Base-by-base conservation (phyloP, 192 early-diverging fungal species). In the Coemansia guatemalensis region DNA sequence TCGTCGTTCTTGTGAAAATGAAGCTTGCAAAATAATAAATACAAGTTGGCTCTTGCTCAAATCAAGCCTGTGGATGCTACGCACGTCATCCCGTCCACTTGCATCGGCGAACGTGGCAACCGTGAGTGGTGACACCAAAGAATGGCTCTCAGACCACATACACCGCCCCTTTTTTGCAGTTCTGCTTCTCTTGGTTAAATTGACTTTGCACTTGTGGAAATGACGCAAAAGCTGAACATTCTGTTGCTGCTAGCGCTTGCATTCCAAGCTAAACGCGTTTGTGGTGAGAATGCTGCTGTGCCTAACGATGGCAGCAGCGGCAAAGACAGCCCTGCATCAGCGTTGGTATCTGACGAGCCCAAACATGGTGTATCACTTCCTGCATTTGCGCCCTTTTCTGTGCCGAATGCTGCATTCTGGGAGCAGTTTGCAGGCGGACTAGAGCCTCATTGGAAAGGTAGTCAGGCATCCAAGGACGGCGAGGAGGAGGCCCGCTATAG, bases 401-500 rank as follows among this genome's bases (percentile, higher is more conserved):
- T 68, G 22, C 41, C 71, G 7, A 63, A 49, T 2, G 71, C 77
- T 3, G 71, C 64, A n/a, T 23, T 80, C 20, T 80, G 77, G 77
- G 77, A 80, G 65, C 77, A 80, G 68, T 80, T 74, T 62, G 52
- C 49, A 0, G 67, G 51, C 47, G 64, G 22, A 4, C 23, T 53
- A 1, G 67, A 55, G 39, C 29, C 64, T 3, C 64, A 33, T 20
- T 80, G 77, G 77, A 64, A 55, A 58, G 63, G 64, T 20, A 80
- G 77, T 41, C 60, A 53, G 14, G 77, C 77, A 20, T 24, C 44
- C 25, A 80, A 74, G 62, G 61, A 70, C 30, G 77, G 50, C 60
- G 60, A 64, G 32, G 60, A 67, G 1, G 68, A 64, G 25, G 48
- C 58, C 14, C 77, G 72, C 44, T 86, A 90, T 23, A 87, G 89